Evolutionary conservation across 208 protist genomes (phyloP).

Genomic region (Leishmania guyanensis): DNA sequence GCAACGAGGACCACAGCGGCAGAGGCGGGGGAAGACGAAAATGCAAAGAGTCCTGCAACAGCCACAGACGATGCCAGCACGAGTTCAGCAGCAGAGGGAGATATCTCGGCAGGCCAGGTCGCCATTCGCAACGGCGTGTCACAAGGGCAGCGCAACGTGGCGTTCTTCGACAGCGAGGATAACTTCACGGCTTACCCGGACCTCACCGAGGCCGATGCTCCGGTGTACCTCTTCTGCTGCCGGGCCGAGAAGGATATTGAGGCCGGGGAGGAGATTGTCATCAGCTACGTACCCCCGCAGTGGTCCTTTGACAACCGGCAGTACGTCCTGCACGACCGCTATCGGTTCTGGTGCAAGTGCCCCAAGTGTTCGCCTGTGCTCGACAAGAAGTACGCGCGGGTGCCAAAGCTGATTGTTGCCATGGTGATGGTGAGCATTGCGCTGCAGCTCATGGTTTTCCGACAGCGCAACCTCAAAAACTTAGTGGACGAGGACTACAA

Average conservation of each 20-base stretch:
- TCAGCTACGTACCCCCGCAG: slow-evolving; percentile 82
- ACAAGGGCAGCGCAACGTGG: slow-evolving; percentile 22
- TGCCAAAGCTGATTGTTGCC: slow-evolving; percentile 48
- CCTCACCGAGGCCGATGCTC: slow-evolving; percentile 53
- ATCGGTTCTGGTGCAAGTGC: slow-evolving; percentile 91
- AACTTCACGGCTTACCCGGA: slow-evolving; percentile 23
- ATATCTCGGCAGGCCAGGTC: background rate
- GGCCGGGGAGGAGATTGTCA: slow-evolving; percentile 73
- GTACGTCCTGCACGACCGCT: slow-evolving; percentile 91
- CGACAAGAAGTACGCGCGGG: slow-evolving; percentile 61
- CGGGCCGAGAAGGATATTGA: slow-evolving; percentile 75
- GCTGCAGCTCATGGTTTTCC: slow-evolving; percentile 69
- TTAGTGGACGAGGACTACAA: slow-evolving; percentile 40
- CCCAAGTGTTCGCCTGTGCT: slow-evolving; percentile 75
- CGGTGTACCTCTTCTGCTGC: slow-evolving; percentile 87
- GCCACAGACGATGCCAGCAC: background rate
- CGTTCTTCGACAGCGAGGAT: slow-evolving; percentile 20
- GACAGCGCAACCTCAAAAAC: slow-evolving; percentile 50
- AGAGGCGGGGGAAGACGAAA: slow-evolving; percentile 5
- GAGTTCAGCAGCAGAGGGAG: background rate
- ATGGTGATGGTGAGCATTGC: slow-evolving; percentile 58
- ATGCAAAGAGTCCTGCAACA: background rate
- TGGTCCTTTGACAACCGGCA: slow-evolving; percentile 91
- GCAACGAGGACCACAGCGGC: background rate
- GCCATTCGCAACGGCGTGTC: background rate